Evolutionary conservation across 1,284 basidiomycete genomes (phyloP).

Genomic region (Tranzscheliella williamsii): DNA sequence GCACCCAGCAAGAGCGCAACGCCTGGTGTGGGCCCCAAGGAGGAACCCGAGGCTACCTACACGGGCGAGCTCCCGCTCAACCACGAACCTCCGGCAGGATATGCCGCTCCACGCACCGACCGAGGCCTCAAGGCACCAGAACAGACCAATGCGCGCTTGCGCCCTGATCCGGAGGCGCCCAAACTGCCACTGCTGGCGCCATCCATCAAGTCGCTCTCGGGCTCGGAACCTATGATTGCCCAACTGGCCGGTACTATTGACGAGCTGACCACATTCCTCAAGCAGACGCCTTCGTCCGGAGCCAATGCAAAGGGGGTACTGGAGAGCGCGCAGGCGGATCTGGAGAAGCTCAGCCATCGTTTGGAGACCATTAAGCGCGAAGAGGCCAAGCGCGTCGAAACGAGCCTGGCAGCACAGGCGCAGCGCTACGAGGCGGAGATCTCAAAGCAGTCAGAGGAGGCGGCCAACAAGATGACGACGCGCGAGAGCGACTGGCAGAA

Average conservation of each 20-base stretch:
- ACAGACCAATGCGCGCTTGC: conserved; percentile 37
- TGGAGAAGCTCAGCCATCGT: conserved; percentile 75
- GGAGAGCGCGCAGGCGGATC: conserved; percentile 71
- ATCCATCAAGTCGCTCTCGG: conserved; percentile 73
- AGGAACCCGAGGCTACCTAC: conserved; percentile 39
- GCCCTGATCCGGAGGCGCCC: conserved; percentile 49
- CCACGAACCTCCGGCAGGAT: conserved; percentile 49
- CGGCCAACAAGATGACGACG: conserved; percentile 78
- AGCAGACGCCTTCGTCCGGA: conserved; percentile 52
- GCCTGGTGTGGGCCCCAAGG: conserved; percentile 58
- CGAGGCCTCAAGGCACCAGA: conserved; percentile 50
- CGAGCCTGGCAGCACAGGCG: conserved; percentile 66
- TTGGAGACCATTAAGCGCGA: conserved; percentile 81
- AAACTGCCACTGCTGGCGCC: conserved; percentile 76
- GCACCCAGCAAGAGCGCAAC: conserved; percentile 58
- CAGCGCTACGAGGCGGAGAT: conserved; percentile 85
- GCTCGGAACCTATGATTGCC: conserved; percentile 82
- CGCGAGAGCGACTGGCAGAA: conserved; percentile 86
- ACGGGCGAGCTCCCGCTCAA: conserved; percentile 41
- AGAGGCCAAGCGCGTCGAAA: conserved; percentile 76
- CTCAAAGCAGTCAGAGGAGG: conserved; percentile 78
- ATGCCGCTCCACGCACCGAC: conserved; percentile 35
- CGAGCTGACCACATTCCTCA: conserved; percentile 81
- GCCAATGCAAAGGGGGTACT: conserved; percentile 69
- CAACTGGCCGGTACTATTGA: conserved; percentile 94